Evolutionary conservation across 345 rosid species (phyloP), one percentile per base, ranked within the genome.

Genomic region (Salix purpurea): DNA sequence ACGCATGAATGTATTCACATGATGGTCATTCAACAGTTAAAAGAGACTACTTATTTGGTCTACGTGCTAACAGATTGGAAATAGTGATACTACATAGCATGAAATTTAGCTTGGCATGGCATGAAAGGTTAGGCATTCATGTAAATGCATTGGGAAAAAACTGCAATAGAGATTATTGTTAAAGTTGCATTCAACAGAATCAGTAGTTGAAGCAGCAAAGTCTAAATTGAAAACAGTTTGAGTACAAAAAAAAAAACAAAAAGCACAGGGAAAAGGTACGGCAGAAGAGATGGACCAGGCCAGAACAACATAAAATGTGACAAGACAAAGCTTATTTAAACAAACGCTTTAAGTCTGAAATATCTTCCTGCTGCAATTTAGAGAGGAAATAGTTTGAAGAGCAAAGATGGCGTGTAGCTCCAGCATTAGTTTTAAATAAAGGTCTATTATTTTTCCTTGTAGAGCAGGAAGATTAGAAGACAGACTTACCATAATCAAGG

Each of bases 401-500:
- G 64, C 24, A 58, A 58, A 1, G 4, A 58, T 58, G 12, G 12
- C 15, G 0, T n/a, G 28, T 24, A 6, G 65, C 14, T 67, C 39
- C n/a, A 39, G 5, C 1, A 36, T 14, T n/a, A 71, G 61, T 34
- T 70, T 48, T 56, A 10, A 56, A 23, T 26, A 5, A 70, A 61
- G 71, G 56, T 16, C 19, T 30, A 15, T 16, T 13, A 21, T 48
- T 32, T 15, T 37, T 67, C 24, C 73, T 60, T 19, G 15, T 36
- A 9, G 14, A 67, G 23, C 3, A 0, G 11, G 72, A 76, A 72
- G 61, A 58, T 16, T 36, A 50, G n/a, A 42, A 28, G 39, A 71
- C 61, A 71, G 16, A 50, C 52, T 85, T 90, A 92, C 97, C 97
- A 36, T 89, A 85, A 72, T 95, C 99, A 54, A 92, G 91, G 75